phyloP scores from a whole-genome alignment of 2,329 filamentous ascomycete species.

The Colletotrichum sp. region DNA sequence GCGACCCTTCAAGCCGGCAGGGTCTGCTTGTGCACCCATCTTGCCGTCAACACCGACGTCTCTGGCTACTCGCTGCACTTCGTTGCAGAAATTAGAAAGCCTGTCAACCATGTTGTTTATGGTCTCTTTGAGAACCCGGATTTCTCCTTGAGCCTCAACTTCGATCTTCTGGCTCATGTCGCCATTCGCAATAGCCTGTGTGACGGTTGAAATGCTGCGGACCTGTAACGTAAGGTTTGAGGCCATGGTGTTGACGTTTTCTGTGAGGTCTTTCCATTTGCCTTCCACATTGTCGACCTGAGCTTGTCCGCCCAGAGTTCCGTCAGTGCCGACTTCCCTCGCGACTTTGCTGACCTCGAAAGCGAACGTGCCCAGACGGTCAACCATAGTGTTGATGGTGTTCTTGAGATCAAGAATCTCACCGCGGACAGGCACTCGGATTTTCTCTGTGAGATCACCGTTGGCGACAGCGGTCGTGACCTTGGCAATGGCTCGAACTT shows the following conservation, averaged over 20 bases:
- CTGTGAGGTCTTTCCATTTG: slow-evolving; percentile 97
- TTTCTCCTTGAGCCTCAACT: slow-evolving; percentile 93
- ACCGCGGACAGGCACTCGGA: slow-evolving; percentile 89
- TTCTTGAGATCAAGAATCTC: slow-evolving; percentile 96
- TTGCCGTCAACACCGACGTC: slow-evolving; percentile 98
- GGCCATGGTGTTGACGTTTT: slow-evolving; percentile 83
- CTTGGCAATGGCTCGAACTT: slow-evolving; percentile 96
- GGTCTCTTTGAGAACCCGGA: slow-evolving; percentile 90
- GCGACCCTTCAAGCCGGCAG: slow-evolving; percentile 87
- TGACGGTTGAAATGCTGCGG: slow-evolving; percentile 90
- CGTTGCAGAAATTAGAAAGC: slow-evolving; percentile 93
- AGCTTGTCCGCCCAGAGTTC: slow-evolving; percentile 91
- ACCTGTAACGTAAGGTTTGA: slow-evolving; percentile 76
- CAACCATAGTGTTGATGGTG: slow-evolving; percentile 99
- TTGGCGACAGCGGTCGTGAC: slow-evolving; percentile 95
- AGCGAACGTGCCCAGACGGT: slow-evolving; percentile 93
- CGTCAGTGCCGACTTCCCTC: slow-evolving; percentile 94
- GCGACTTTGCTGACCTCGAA: slow-evolving; percentile 96
- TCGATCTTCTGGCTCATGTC: slow-evolving; percentile 97
- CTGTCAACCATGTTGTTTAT: slow-evolving; percentile 99
- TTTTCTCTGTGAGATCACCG: slow-evolving; percentile 95
- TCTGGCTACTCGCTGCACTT: slow-evolving; percentile 93
- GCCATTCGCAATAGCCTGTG: slow-evolving; percentile 92
- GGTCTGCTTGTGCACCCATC: slow-evolving; percentile 96
- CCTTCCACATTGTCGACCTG: slow-evolving; percentile 94